A percentile compares a stretch with the other conserved stretches of the same genome.
phyloP scores from a whole-genome alignment of 352 stramenopile genomes.

The Pythium chondricola region DNA sequence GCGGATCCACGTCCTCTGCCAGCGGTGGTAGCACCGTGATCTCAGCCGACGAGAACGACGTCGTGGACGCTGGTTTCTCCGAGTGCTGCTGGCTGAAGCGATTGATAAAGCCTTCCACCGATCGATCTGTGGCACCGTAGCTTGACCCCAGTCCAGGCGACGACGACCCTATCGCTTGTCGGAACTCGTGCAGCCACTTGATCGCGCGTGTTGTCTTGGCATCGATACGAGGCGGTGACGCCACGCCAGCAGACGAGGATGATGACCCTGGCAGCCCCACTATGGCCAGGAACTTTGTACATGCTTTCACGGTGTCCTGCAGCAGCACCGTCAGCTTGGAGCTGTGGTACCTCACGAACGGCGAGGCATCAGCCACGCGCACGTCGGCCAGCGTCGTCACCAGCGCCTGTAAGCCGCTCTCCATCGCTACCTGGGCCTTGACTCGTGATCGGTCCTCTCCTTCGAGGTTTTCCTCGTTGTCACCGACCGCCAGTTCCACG shows the following conservation, averaged over 20 bases:
- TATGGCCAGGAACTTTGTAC: slow-evolving; percentile 46
- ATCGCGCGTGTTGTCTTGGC: slow-evolving; percentile 16
- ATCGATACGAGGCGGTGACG: slow-evolving; percentile 4
- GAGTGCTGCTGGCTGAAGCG: slow-evolving; percentile 37
- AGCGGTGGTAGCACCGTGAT: not conserved
- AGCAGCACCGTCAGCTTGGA: slow-evolving; percentile 76
- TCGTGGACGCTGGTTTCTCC: not conserved
- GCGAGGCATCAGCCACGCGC: slow-evolving; percentile 23
- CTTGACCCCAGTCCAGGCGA: slow-evolving; percentile 1
- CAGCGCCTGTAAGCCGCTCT: slow-evolving; percentile 52
- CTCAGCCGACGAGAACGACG: slow-evolving; percentile 29
- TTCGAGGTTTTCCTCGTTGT: not conserved
- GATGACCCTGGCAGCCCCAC: slow-evolving; percentile 22
- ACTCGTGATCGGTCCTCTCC: slow-evolving; percentile 27
- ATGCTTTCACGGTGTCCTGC: slow-evolving; percentile 66
- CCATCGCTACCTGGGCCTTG: slow-evolving; percentile 44
- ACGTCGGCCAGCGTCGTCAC: slow-evolving; percentile 49
- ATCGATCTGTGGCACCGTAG: slow-evolving; percentile 27
- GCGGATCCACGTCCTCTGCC: not conserved
- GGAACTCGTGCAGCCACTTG: slow-evolving; percentile 39
- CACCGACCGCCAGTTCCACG: slow-evolving; percentile 43
- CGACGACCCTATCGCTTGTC: slow-evolving; percentile 26
- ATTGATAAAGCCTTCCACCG: slow-evolving; percentile 63
- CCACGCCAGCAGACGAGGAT: not conserved
- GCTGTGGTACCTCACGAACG: slow-evolving; percentile 70